These are phyloP conservation scores for Paramarasmius palmivorus DNA, from an alignment of 1,284 basidiomycete species.

Conservation along the genomic window DNA sequence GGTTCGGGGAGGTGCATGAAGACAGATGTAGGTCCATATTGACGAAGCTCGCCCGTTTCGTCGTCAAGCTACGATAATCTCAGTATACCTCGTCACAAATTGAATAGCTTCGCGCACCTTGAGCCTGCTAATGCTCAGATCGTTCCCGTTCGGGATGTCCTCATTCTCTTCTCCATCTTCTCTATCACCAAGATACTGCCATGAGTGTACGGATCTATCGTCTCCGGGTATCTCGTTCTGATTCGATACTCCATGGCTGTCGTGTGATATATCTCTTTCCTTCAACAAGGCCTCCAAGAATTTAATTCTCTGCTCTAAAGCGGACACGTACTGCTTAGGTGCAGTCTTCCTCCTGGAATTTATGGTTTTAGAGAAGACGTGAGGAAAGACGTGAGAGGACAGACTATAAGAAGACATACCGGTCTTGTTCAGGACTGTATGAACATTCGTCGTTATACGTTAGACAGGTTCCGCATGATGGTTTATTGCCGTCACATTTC, in stretches of 20 bases:
- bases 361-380: too few relatives aligned
- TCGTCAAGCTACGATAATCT: background rate
- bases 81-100: background rate
- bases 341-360: background rate
- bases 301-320: background rate
- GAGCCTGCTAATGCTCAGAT: background rate
- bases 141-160: background rate
- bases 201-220: background rate
- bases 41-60: background rate
- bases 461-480: background rate
- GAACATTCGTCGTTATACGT: background rate
- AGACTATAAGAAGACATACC: too few relatives aligned
- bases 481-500: slow-evolving; percentile 2
- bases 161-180: background rate
- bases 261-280: background rate
- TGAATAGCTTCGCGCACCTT: background rate
- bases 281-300: background rate
- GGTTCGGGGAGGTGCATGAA: slow-evolving; percentile 1
- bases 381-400: too few relatives aligned
- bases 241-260: background rate
- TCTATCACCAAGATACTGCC: too few relatives aligned
- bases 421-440: background rate
- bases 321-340: background rate
- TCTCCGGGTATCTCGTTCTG: background rate
- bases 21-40: background rate